Percentiles rank a stretch among this genome's conserved stretches.
Evolutionary conservation across 768 basidiomycete genomes (phyloP).

Genomic region (Suillus paluster): DNA sequence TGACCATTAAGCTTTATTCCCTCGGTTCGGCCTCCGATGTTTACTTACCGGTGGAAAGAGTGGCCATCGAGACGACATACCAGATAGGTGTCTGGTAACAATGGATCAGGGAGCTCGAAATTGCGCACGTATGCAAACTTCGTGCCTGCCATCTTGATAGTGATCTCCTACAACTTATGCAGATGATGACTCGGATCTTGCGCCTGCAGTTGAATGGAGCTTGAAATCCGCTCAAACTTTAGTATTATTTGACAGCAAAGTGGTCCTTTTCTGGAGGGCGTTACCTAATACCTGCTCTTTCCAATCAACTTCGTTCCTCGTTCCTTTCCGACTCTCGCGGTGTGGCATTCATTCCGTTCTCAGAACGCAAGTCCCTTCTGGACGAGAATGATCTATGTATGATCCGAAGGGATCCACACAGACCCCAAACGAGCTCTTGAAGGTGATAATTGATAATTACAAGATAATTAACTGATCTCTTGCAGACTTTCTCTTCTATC

Average conservation of each 20-base stretch:
- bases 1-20: neutral
- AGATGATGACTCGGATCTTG: neutral
- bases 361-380: no score
- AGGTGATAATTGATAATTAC: no score
- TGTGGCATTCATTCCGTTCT: no score
- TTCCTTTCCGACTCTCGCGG: no score
- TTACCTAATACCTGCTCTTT: no score
- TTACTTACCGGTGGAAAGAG: slow-evolving; percentile 83
- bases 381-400: no score
- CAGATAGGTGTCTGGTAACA: slow-evolving; percentile 84
- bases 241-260: neutral
- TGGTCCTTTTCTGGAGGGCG: no score
- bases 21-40: neutral
- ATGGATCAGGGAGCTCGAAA: slow-evolving; percentile 87
- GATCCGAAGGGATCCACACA: no score
- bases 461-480: no score
- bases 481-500: no score
- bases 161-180: neutral
- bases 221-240: neutral
- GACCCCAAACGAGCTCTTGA: no score
- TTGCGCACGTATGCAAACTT: slow-evolving; percentile 88
- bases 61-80: slow-evolving; percentile 91
- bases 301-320: no score
- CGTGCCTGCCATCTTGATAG: slow-evolving; percentile 92
- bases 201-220: neutral